phyloP scores from a whole-genome alignment of 164 flowering plant species.

The Vitis labrusca region DNA sequence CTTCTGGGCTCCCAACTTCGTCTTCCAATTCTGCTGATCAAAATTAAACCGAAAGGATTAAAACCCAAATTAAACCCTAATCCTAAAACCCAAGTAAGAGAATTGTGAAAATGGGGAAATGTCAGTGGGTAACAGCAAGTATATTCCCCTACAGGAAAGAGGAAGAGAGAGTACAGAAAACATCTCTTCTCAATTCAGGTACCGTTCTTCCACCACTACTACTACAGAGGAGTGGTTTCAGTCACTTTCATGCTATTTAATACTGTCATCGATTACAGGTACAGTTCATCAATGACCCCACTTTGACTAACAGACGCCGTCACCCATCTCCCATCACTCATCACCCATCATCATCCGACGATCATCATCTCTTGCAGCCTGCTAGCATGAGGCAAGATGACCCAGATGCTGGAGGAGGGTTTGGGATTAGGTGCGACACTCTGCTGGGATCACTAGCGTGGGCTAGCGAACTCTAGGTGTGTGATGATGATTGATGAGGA shows the following conservation, averaged over 20 bases:
- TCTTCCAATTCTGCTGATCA: constrained; percentile 42
- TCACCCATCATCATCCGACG: neutral
- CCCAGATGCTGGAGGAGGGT: too few species aligned
- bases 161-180: too few species aligned
- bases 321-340: neutral
- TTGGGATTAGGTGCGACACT: too few species aligned
- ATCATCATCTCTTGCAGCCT: too few species aligned
- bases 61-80: neutral
- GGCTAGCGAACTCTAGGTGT: too few species aligned
- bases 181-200: too few species aligned
- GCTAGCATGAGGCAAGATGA: too few species aligned
- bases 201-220: too few species aligned
- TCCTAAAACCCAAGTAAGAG: neutral
- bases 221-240: neutral
- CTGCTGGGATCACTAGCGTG: too few species aligned
- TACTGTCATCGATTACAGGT: neutral
- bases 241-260: constrained; percentile 7
- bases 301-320: neutral
- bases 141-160: neutral
- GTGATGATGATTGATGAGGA: too few species aligned
- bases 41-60: constrained; percentile 1
- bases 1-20: constrained; percentile 33
- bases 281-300: constrained; percentile 4
- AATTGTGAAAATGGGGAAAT: neutral
- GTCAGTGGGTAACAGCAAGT: neutral